phyloP scores from a whole-genome alignment of 23 red algal genomes.

The Agarophyton chilense region DNA sequence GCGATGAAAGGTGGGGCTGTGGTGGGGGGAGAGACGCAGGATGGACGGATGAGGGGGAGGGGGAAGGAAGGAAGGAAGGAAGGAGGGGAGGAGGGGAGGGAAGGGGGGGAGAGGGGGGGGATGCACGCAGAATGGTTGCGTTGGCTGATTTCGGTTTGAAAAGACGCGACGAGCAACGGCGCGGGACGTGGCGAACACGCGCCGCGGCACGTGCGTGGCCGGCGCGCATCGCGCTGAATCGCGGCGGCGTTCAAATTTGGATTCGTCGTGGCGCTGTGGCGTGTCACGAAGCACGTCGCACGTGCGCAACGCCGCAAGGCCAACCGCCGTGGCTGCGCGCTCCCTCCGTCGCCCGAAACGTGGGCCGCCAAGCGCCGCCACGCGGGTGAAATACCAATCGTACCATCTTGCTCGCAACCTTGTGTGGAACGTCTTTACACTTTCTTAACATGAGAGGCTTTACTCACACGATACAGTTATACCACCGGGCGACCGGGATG shows the following conservation, averaged over 20 bases:
- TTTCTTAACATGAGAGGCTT: no score
- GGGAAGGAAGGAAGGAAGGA: background rate
- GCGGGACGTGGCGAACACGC: constrained; percentile 12
- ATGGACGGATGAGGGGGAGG: background rate
- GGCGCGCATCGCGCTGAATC: constrained; percentile 1
- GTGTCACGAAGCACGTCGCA: no score
- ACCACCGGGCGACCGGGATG: no score
- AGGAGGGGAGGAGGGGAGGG: background rate
- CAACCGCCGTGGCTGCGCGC: background rate
- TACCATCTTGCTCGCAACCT: no score
- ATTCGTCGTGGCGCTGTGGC: no score
- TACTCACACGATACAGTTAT: no score
- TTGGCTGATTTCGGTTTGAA: constrained; percentile 17
- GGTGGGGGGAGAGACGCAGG: background rate
- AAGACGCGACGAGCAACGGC: constrained; percentile 12
- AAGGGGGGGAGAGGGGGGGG: background rate
- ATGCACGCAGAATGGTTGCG: constrained; percentile 1
- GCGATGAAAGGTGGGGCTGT: background rate
- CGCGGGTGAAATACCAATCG: no score
- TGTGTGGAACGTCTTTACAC: no score
- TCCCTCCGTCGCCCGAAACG: no score
- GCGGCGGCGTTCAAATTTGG: background rate
- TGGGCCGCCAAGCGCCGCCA: background rate
- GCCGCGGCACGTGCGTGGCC: constrained; percentile 8
- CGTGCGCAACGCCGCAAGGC: background rate